Evolutionary conservation across 345 rosid species (phyloP).

Genomic region (Eutrema heterophyllum): DNA sequence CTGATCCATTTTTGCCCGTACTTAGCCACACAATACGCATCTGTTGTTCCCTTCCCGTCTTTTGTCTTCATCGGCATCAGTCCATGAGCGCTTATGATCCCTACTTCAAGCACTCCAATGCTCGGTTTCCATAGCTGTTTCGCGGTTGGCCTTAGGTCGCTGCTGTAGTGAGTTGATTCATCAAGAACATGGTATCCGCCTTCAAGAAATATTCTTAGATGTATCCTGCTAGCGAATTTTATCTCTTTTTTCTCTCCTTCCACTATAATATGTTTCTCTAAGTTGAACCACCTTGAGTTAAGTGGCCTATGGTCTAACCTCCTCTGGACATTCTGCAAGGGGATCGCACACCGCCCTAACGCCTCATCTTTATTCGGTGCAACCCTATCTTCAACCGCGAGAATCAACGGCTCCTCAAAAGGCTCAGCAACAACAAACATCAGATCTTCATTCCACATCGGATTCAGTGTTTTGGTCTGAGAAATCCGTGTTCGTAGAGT

Average conservation of each 20-base stretch:
- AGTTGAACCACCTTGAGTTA: slow-evolving; percentile 68
- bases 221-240: slow-evolving; percentile 88
- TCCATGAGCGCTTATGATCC: slow-evolving; percentile 76
- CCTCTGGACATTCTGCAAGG: slow-evolving; percentile 59
- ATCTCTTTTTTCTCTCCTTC: slow-evolving; percentile 78
- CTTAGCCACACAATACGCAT: slow-evolving; percentile 96
- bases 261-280: slow-evolving; percentile 67
- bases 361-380: slow-evolving; percentile 72
- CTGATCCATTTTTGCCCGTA: slow-evolving; percentile 99
- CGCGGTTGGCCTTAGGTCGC: slow-evolving; percentile 91
- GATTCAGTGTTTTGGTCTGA: slow-evolving; percentile 65
- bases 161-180: slow-evolving; percentile 94
- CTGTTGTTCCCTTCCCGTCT: slow-evolving; percentile 88
- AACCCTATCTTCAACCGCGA: slow-evolving; percentile 71
- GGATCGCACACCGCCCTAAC: slow-evolving; percentile 57
- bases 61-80: slow-evolving; percentile 78
- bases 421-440: slow-evolving; percentile 95
- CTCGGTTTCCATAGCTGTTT: slow-evolving; percentile 83
- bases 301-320: slow-evolving; percentile 82
- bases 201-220: slow-evolving; percentile 74
- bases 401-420: slow-evolving; percentile 74
- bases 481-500: slow-evolving; percentile 58
- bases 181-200: slow-evolving; percentile 99
- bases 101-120: slow-evolving; percentile 52
- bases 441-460: slow-evolving; percentile 96